Base-by-base conservation (phyloP, 139 green algal species). In the Auxenochlorella pyrenoidosa region DNA sequence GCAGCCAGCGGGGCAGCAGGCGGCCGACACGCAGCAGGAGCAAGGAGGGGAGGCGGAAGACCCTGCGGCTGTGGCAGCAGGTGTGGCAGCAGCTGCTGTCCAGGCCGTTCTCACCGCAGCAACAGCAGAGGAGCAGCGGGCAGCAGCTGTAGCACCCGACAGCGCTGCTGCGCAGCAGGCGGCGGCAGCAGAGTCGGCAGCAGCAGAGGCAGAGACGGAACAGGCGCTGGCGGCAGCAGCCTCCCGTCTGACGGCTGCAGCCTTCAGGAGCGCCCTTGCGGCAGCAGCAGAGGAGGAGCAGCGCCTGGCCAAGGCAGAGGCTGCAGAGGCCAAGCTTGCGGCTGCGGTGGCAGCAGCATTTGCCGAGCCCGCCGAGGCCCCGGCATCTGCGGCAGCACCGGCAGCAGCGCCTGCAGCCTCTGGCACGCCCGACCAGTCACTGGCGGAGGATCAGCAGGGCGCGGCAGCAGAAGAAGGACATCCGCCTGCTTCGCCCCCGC, bases 311-410 rank as follows among this genome's bases (percentile, higher is more conserved):
- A 32, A 59, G 44, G 82, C 66, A 0, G 44, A 32, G 28, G 36
- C 36, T 19, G 8, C 28, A 59, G 81, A 86, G 65, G 65, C 21
- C 30, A 32, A 68, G 81, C 63, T 65, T 2, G n/a, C 36, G 22
- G 51, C 63, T 6, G 81, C 81, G 63, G 81, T 47, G 43, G 81
- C 65, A 40, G 81, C 81, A 30, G 80, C 65, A 1, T 47, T 63
- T 43, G 28, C 79, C 5, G 24, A 34, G 77, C 47, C 19, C 41
- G 12, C 18, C 34, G n/a, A 71, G 78, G 26, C 34, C 21, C 19
- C 43, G 1, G 47, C 68, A 73, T 68, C 68, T n/a, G 44, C 34
- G 68, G 54, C 36, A 60, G n/a, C 38, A 81, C 47, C 71, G 44
- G 73, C 38, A 12, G 34, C 34, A 58, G 38, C 0, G 51, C 26